Conservation (phyloP, 768 basidiomycete species). For the Termitomyces sp. region DNA sequence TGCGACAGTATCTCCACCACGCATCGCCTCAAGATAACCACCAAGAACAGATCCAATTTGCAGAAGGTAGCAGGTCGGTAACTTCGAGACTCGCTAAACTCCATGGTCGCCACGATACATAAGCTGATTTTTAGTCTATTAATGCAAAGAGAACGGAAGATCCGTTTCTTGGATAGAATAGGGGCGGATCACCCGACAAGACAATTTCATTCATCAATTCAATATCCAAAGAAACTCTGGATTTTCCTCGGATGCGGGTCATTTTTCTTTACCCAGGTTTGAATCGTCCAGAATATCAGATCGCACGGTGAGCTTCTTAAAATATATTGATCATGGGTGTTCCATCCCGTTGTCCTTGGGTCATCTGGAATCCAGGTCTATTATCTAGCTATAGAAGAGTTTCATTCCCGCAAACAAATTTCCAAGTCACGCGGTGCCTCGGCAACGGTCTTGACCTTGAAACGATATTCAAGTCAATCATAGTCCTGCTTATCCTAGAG, state of each 20-base stretch:
- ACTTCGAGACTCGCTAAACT: too few relatives aligned
- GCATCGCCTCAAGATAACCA: neutral
- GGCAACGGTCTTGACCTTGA: neutral
- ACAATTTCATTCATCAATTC: neutral
- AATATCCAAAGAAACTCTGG: neutral
- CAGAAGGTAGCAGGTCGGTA: neutral
- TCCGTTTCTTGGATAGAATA: neutral
- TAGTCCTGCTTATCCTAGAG: neutral
- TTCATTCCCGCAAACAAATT: neutral
- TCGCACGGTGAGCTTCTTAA: neutral
- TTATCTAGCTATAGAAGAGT: neutral
- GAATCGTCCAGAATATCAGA: neutral
- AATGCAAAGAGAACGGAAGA: neutral
- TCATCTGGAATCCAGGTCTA: neutral
- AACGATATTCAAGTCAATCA: neutral
- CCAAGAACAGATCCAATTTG: neutral
- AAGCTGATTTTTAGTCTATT: neutral
- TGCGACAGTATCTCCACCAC: neutral
- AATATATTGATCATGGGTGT: neutral
- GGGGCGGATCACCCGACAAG: neutral
- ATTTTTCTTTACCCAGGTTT: neutral
- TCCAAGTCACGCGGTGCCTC: neutral
- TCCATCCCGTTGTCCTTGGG: neutral
- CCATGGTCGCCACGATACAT: neutral
- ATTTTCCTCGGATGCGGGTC: slow-evolving; percentile 5